Evolutionary conservation across 192 early-diverging fungal species (phyloP), one percentile per base, ranked within the genome.

Genomic region (Entophlyctis helioformis): DNA sequence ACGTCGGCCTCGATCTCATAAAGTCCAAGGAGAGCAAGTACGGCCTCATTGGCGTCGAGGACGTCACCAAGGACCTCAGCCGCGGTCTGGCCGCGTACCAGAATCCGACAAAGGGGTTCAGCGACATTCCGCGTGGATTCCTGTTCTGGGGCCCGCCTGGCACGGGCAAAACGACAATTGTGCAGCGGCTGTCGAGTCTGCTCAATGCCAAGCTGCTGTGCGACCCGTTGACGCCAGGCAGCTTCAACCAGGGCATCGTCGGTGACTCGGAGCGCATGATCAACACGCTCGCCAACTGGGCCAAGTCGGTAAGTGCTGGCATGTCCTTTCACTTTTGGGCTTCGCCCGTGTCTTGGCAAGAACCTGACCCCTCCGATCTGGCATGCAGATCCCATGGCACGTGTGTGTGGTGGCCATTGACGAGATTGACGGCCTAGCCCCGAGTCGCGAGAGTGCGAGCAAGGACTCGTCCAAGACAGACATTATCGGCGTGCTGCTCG

Each of bases 391-490:
- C 9, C 40, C 40, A 8, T 42, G 40, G 40, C 40, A 42, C 13
- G 25, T 42, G 40, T 42, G 40, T 18, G 40, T 42, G 10, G 9
- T 42, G 9, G 40, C 40, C 13, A 26, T 42, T 26, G 40, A 42
- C 25, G 40, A 42, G 25, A 42, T 42, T 42, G 40, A 42, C n/a
- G 40, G 40, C 9, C 40, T 42, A 10, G 40, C 40, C 13, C 40
- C 40, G 18, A 26, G 25, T 18, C 19, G 40, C 8, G 40, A 26
- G n/a, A n/a, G n/a, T n/a, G n/a, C n/a, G n/a, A n/a, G n/a, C n/a
- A 42, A 42, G 25, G 40, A 18, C 9, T 11, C 8, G 33, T 34
- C 33, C 33, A 42, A 42, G n/a, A 13, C n/a, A 8, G 40, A 42
- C n/a, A 23, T 42, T 12, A 26, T 42, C 13, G 40, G 40, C 9